phyloP scores from a whole-genome alignment of 495 filamentous ascomycete genomes.

The Talaromyces ruber region DNA sequence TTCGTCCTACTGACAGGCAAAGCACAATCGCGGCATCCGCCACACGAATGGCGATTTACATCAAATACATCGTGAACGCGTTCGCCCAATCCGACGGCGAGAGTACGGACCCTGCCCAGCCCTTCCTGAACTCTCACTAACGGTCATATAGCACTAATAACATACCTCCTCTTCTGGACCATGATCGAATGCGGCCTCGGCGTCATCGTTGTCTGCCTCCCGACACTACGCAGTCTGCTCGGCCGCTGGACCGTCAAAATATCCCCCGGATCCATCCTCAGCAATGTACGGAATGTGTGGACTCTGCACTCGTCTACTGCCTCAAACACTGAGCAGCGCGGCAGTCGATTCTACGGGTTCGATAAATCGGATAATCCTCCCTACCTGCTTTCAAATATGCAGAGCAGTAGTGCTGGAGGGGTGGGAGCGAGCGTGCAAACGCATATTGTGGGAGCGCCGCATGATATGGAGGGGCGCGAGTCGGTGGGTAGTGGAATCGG shows the following conservation, averaged over 20 bases:
- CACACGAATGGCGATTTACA: background rate
- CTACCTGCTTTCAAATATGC: background rate
- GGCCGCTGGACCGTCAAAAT: background rate
- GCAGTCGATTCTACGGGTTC: background rate
- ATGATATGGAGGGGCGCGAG: background rate
- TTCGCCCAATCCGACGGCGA: background rate
- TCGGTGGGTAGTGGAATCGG: background rate
- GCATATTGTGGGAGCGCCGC: background rate
- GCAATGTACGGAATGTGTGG: background rate
- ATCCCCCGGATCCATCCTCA: background rate
- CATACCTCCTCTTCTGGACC: slow-evolving; percentile 4
- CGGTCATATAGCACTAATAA: background rate
- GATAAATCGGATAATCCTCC: background rate
- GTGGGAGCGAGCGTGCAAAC: background rate
- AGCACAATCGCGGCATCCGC: background rate
- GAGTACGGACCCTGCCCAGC: background rate
- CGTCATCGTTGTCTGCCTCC: slow-evolving; percentile 1
- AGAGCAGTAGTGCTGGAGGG: background rate
- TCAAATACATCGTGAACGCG: background rate
- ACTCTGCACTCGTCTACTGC: background rate
- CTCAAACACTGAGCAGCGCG: background rate
- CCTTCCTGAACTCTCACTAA: background rate
- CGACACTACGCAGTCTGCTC: background rate
- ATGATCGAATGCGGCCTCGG: slow-evolving; percentile 2
- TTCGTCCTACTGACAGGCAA: background rate